Conservation (phyloP, 2,329 filamentous ascomycete genomes). For the Ophiostoma perfectum region DNA sequence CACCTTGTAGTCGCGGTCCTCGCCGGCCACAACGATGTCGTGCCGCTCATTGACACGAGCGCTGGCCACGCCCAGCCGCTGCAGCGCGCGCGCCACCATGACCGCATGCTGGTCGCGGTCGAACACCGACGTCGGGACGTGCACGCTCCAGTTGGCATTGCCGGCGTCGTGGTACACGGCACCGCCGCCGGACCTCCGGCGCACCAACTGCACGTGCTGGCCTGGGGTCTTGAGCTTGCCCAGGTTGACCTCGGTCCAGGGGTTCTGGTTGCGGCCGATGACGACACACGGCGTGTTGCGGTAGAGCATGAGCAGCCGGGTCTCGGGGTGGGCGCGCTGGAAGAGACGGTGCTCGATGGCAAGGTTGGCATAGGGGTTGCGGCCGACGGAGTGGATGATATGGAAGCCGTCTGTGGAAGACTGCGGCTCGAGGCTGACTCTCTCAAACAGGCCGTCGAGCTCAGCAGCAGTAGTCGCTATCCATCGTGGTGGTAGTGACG, state of each 20-base stretch:
- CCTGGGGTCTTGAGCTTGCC: slow-evolving; percentile 42
- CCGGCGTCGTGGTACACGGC: slow-evolving; percentile 90
- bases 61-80: slow-evolving; percentile 56
- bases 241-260: slow-evolving; percentile 87
- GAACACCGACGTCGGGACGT: slow-evolving; percentile 70
- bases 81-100: slow-evolving; percentile 85
- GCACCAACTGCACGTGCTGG: slow-evolving; percentile 56
- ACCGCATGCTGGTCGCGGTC: slow-evolving; percentile 81
- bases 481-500: slow-evolving; percentile 10
- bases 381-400: slow-evolving; percentile 64
- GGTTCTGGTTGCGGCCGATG: slow-evolving; percentile 95
- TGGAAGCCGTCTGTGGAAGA: slow-evolving; percentile 41
- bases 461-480: slow-evolving; percentile 13
- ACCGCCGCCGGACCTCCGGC: slow-evolving; percentile 81
- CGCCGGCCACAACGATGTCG: slow-evolving; percentile 70
- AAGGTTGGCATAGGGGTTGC: slow-evolving; percentile 81
- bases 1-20: slow-evolving; percentile 56
- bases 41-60: slow-evolving; percentile 82
- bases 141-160: slow-evolving; percentile 93
- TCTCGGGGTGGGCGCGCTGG: slow-evolving; percentile 63
- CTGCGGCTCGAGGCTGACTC: background rate
- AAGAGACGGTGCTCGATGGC: slow-evolving; percentile 90
- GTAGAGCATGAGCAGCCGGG: slow-evolving; percentile 80
- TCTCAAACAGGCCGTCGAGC: slow-evolving; percentile 16
- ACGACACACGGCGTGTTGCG: slow-evolving; percentile 81